phyloP scores from a whole-genome alignment of 306 rosid species.

The Quercus agrifolia region DNA sequence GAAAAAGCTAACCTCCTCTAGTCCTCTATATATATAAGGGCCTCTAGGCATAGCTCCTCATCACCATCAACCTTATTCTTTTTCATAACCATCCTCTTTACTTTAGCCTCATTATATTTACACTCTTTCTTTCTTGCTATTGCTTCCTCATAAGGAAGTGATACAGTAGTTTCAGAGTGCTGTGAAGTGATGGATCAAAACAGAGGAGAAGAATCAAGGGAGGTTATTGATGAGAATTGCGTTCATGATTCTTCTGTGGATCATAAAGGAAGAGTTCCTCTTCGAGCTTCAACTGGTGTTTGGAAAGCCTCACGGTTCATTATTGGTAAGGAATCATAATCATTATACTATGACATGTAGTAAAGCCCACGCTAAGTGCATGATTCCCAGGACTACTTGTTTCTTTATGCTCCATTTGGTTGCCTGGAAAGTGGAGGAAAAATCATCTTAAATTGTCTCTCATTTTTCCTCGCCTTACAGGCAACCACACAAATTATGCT shows the following conservation, averaged over 20 bases:
- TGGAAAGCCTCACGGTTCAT: constrained; percentile 71
- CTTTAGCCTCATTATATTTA: too few relatives aligned
- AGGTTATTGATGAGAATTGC: constrained; percentile 29
- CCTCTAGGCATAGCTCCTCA: constrained; percentile 12
- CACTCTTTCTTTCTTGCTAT: neutral
- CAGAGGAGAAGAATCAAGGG: neutral
- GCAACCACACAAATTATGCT: too few relatives aligned
- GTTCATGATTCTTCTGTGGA: constrained; percentile 66
- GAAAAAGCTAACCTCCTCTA: constrained; percentile 22
- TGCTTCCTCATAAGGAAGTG: neutral
- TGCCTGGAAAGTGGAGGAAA: neutral
- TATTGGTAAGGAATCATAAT: constrained; percentile 36
- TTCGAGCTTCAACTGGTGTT: constrained; percentile 61
- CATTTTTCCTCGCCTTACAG: too few relatives aligned
- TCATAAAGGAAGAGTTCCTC: constrained; percentile 51
- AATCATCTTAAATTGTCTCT: neutral
- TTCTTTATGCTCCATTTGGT: too few relatives aligned
- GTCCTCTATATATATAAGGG: constrained; percentile 26
- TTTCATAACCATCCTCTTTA: neutral
- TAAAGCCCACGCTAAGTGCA: too few relatives aligned
- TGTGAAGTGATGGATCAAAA: constrained; percentile 29
- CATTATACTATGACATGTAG: neutral
- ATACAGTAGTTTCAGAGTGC: neutral
- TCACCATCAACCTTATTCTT: neutral
- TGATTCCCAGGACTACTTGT: too few relatives aligned